Percentiles rank a stretch among this genome's conserved stretches.
Conservation (phyloP, 192 early-diverging fungal species). For the Coemansia sp. region DNA sequence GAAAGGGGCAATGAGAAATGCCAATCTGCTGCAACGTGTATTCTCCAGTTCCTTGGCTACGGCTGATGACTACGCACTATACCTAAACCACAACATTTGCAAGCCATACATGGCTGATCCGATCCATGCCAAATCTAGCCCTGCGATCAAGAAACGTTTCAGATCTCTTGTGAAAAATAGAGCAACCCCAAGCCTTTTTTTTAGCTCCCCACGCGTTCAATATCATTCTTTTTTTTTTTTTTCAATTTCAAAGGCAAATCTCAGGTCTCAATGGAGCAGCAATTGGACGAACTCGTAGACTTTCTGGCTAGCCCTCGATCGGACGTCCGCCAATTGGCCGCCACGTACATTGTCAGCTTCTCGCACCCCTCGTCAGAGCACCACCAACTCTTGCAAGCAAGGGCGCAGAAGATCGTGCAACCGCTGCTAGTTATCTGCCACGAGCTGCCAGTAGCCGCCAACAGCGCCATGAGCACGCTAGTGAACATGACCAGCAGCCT, state of each 20-base stretch:
- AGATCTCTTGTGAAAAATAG: neutral
- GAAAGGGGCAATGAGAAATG: too few relatives aligned
- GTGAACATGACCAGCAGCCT: constrained; percentile 81
- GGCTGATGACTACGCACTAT: too few relatives aligned
- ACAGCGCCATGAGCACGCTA: constrained; percentile 76
- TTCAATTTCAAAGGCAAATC: neutral
- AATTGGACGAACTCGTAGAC: constrained; percentile 62
- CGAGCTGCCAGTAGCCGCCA: constrained; percentile 74
- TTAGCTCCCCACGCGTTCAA: neutral
- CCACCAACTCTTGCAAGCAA: constrained; percentile 59
- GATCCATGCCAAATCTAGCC: neutral
- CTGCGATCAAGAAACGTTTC: neutral
- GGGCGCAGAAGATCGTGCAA: constrained; percentile 61
- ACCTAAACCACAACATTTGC: too few relatives aligned
- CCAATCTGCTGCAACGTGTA: too few relatives aligned
- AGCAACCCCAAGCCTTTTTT: too few relatives aligned
- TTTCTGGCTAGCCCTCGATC: constrained; percentile 69
- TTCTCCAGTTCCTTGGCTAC: too few relatives aligned
- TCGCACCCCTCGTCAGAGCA: constrained; percentile 60
- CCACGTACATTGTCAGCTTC: constrained; percentile 72
- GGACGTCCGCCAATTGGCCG: constrained; percentile 82
- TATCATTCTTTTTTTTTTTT: neutral
- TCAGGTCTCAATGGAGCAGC: constrained; percentile 34
- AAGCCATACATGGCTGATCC: neutral
- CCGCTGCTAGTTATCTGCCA: constrained; percentile 67